Evolutionary conservation across 306 rosid genomes (phyloP).

Genomic region (Corylus heterophylla): DNA sequence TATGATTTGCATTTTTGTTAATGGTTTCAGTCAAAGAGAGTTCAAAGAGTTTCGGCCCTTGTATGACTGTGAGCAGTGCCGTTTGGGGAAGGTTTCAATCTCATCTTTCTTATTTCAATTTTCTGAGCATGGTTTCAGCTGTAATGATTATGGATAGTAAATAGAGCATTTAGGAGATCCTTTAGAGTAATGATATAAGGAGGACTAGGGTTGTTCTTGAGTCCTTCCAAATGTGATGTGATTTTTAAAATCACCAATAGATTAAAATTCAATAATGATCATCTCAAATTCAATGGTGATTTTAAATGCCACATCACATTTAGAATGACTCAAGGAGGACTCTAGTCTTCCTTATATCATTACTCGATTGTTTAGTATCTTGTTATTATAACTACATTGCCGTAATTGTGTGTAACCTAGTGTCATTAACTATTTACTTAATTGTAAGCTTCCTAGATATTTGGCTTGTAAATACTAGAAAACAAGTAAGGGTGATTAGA

Average conservation of each 20-base stretch:
- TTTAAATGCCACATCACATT: too few species aligned
- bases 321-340: too few species aligned
- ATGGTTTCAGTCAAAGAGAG: constrained; percentile 26
- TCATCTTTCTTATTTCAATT: background rate
- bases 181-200: background rate
- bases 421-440: background rate
- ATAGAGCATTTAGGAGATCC: background rate
- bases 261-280: too few species aligned
- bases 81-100: constrained; percentile 43
- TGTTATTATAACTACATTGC: background rate
- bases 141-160: background rate
- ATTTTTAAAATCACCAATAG: too few species aligned
- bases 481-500: background rate
- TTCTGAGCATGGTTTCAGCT: background rate
- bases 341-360: too few species aligned
- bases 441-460: background rate
- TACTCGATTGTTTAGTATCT: background rate
- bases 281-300: too few species aligned
- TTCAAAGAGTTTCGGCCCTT: constrained; percentile 25
- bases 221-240: too few species aligned
- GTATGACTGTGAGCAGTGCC: constrained; percentile 54
- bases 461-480: background rate
- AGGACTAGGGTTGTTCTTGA: too few species aligned
- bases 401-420: background rate
- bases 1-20: background rate